Base-by-base conservation (phyloP, 2,329 filamentous ascomycete species). In the Ophiostoma montium region DNA sequence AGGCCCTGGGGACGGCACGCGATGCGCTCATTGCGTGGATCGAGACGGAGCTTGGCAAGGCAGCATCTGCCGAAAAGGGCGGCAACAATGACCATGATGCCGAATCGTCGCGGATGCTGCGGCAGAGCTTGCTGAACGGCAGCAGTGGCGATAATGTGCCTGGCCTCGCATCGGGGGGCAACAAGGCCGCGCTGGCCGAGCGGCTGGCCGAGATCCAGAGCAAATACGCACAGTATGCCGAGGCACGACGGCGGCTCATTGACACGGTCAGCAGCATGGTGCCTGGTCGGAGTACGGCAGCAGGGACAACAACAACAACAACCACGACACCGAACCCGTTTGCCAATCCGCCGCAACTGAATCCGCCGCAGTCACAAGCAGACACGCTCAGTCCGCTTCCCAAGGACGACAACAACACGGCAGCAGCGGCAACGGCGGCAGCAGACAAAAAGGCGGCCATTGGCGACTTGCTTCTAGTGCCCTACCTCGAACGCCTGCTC, bases 11-110 rank as follows among this genome's bases (percentile, higher is more conserved):
- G 38, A 64, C 64, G 8, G 75, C 78, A 11, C 70, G 80, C 15
- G 71, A 73, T 47, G 74, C 76, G 53, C 67, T 83, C 46, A 82
- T 83, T 51, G 67, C 63, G 50, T 83, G 79, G 79, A 80, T 83
- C 50, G 79, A 83, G 60, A 65, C 64, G 5, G 80, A 82, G 59
- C 63, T 83, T 19, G 65, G 69, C 47, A 75, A 74, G 49, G 75
- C 76, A 2, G 44, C 59, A 6, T 58, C 59, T 0, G 46, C 41
- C 16, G 35, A 39, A 2, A 35, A 35, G 7, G 58, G 38, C 9
- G 12, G 39, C 23, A 15, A 60, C 6, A 54, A 55, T 19, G 46
- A 52, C 18, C 41, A 35, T 2, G 47, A 35, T 3, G 50, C 31
- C 9, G 50, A 48, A 46, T 45, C 46, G 16, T 48, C 55, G 4